Evolutionary conservation across 1,139 yeast species (phyloP).

Genomic region (Yarrowia galli): DNA sequence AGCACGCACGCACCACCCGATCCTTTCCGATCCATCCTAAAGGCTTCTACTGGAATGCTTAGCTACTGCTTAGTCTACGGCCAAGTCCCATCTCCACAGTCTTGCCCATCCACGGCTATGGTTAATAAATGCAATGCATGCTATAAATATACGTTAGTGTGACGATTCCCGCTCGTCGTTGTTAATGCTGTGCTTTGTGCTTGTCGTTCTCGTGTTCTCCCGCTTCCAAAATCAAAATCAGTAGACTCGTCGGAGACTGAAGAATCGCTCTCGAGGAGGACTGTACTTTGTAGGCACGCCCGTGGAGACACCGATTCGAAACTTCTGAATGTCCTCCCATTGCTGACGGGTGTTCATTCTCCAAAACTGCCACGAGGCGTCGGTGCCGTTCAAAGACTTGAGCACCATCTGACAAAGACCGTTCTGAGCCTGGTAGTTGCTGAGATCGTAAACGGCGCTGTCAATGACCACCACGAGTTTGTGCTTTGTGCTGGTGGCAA

Average conservation of each 20-base stretch:
- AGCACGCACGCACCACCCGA: too few species aligned
- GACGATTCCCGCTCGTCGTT: slow-evolving; percentile 10
- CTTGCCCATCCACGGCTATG: too few species aligned
- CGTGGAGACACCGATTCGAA: slow-evolving; percentile 7
- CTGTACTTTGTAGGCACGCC: slow-evolving; percentile 15
- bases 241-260: background rate
- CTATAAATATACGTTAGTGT: slow-evolving; percentile 23
- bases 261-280: slow-evolving; percentile 28
- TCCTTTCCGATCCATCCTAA: background rate
- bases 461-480: slow-evolving; percentile 21
- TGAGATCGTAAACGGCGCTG: slow-evolving; percentile 26
- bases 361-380: slow-evolving; percentile 36
- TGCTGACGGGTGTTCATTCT: slow-evolving; percentile 17
- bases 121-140: slow-evolving; percentile 5
- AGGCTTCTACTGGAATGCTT: slow-evolving; percentile 1
- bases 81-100: too few species aligned
- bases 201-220: too few species aligned
- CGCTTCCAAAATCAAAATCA: background rate
- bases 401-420: background rate
- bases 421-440: background rate
- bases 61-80: too few species aligned
- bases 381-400: slow-evolving; percentile 25
- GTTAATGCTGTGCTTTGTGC: too few species aligned
- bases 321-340: slow-evolving; percentile 25
- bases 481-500: background rate